Conservation (phyloP, 140 eudicot genomes). For the Stevia rebaudiana region DNA sequence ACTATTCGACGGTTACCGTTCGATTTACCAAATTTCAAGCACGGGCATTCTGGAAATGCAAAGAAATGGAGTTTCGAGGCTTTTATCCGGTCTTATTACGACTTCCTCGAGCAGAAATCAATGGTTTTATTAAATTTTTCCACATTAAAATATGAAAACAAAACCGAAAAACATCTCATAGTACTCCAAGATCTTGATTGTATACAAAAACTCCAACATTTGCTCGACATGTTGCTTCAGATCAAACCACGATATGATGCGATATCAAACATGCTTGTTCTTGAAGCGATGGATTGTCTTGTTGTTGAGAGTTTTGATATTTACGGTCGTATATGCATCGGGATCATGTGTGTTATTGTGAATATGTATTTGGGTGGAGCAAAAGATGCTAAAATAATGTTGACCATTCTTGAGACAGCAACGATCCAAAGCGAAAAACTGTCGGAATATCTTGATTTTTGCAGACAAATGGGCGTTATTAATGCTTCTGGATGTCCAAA, state of each 20-base stretch:
- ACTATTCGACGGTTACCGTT: conserved; percentile 58
- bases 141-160: too few relatives aligned
- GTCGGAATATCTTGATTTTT: too few relatives aligned
- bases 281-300: conserved; percentile 58
- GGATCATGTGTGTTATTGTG: conserved; percentile 33
- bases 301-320: conserved; percentile 46
- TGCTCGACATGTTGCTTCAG: conserved; percentile 41
- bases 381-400: too few relatives aligned
- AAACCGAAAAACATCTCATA: too few relatives aligned
- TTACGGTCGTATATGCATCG: conserved; percentile 41
- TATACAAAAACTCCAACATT: conserved; percentile 33
- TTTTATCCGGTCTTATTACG: conserved; percentile 44
- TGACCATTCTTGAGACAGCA: conserved; percentile 30
- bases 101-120: conserved; percentile 47
- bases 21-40: conserved; percentile 44
- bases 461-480: too few relatives aligned
- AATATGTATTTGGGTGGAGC: not conserved
- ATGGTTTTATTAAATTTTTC: too few relatives aligned
- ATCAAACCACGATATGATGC: conserved; percentile 32
- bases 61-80: conserved; percentile 26
- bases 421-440: conserved; percentile 31
- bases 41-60: conserved; percentile 16
- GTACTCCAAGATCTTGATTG: too few relatives aligned
- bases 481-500: too few relatives aligned
- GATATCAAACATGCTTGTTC: conserved; percentile 24